Conservation (phyloP, 2,329 filamentous ascomycete genomes). For the Hypoxylon sp. region DNA sequence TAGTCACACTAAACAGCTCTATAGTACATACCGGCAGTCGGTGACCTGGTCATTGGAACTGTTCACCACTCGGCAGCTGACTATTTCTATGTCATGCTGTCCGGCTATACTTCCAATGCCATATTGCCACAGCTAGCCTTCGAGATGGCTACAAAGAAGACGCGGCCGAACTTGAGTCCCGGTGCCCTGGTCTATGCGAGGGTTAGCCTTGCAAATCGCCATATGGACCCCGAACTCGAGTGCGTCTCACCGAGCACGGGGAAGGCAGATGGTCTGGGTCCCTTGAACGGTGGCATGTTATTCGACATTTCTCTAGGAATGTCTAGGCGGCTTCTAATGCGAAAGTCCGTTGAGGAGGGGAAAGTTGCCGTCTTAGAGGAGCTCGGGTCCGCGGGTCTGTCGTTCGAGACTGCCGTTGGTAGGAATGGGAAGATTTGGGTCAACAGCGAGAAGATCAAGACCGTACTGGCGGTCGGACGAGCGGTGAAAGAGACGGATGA, state of each 20-base stretch:
- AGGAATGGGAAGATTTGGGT: conserved; percentile 96
- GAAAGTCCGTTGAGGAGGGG: conserved; percentile 72
- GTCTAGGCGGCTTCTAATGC: conserved; percentile 82
- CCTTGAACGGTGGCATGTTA: conserved; percentile 87
- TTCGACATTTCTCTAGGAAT: conserved; percentile 85
- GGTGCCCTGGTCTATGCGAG: conserved; percentile 92
- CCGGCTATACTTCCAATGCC: conserved; percentile 74
- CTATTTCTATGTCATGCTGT: conserved; percentile 83
- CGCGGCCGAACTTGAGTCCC: conserved; percentile 80
- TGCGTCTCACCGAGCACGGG: conserved; percentile 90
- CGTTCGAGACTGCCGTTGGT: conserved; percentile 94
- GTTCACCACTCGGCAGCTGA: conserved; percentile 83
- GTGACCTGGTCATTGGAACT: conserved; percentile 91
- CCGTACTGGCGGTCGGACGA: conserved; percentile 82
- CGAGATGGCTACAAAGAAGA: conserved; percentile 93
- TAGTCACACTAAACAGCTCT: conserved; percentile 50
- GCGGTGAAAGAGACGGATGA: conserved; percentile 85
- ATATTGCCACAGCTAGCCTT: conserved; percentile 91
- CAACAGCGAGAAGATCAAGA: conserved; percentile 80
- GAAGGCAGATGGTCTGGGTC: conserved; percentile 89
- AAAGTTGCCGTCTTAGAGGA: conserved; percentile 83
- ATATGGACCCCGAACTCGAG: conserved; percentile 91
- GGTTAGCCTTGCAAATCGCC: conserved; percentile 81
- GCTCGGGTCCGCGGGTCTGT: conserved; percentile 80
- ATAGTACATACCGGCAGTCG: conserved; percentile 83